These are phyloP conservation scores for Xylaria sp. DNA, from an alignment of 2,329 filamentous ascomycete genomes.

Conservation along the genomic window DNA sequence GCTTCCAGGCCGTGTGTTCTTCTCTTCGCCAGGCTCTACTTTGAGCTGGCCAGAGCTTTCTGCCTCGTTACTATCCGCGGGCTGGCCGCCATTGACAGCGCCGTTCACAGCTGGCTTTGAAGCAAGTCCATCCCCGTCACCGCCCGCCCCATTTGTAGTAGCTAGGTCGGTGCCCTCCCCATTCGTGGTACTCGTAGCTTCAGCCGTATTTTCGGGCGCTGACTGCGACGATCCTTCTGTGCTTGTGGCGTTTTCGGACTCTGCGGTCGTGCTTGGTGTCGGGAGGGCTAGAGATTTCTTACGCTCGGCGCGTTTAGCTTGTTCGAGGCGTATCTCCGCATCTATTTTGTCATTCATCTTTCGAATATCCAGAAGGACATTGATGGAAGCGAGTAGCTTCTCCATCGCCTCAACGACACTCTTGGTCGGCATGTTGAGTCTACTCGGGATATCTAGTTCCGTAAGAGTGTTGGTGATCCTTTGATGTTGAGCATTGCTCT, in stretches of 20 bases:
- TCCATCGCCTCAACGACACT: slow-evolving; percentile 78
- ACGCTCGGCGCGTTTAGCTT: slow-evolving; percentile 66
- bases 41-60: background rate
- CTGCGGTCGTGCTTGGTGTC: slow-evolving; percentile 1
- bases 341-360: slow-evolving; percentile 83
- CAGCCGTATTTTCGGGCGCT: background rate
- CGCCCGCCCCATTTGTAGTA: background rate
- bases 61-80: background rate
- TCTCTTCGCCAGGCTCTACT: slow-evolving; percentile 44
- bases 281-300: slow-evolving; percentile 52
- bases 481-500: slow-evolving; percentile 78
- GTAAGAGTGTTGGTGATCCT: slow-evolving; percentile 78
- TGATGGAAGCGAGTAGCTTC: slow-evolving; percentile 73
- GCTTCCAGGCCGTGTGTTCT: slow-evolving; percentile 51
- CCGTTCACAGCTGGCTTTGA: slow-evolving; percentile 36
- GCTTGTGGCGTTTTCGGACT: background rate
- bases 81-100: slow-evolving; percentile 20
- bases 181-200: slow-evolving; percentile 3
- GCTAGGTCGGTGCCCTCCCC: background rate
- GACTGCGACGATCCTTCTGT: slow-evolving; percentile 10
- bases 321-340: slow-evolving; percentile 72
- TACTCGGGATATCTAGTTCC: slow-evolving; percentile 76
- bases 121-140: background rate
- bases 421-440: slow-evolving; percentile 80
- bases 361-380: slow-evolving; percentile 75